Evolutionary conservation across 176 grass and related monocot species (phyloP).

Genomic region (Olyra latifolia): DNA sequence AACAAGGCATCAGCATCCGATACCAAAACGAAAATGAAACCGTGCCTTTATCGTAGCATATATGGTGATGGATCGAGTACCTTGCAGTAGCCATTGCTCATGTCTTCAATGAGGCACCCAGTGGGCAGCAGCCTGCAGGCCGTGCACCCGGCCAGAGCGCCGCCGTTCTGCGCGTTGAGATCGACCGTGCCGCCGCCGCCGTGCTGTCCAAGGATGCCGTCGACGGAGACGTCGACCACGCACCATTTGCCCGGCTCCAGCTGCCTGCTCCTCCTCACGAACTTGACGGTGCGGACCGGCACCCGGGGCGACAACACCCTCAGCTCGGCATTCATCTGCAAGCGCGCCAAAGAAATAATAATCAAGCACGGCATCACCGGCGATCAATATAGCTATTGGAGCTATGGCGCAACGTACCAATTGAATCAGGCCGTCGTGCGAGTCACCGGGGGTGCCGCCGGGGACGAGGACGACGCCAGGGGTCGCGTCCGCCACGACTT

Average conservation of each 20-base stretch:
- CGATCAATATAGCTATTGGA: not conserved
- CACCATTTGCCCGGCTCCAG: constrained; percentile 26
- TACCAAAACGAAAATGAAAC: not conserved
- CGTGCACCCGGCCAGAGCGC: not conserved
- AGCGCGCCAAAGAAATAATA: not conserved
- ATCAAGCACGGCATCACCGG: not conserved
- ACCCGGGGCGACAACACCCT: constrained; percentile 49
- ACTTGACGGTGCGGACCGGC: constrained; percentile 36
- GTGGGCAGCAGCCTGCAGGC: constrained; percentile 35
- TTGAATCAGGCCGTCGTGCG: not conserved
- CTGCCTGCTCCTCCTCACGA: constrained; percentile 49
- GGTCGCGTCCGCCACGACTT: not conserved
- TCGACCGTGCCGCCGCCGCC: not conserved
- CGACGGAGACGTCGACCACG: constrained; percentile 64
- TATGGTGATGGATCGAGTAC: not conserved
- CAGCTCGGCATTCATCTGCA: constrained; percentile 63
- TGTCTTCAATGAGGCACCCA: constrained; percentile 41
- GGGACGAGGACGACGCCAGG: not conserved
- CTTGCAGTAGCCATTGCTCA: constrained; percentile 32
- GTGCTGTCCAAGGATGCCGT: not conserved
- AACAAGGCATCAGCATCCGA: not conserved
- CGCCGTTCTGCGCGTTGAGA: not conserved
- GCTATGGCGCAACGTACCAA: not conserved
- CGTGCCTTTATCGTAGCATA: not conserved
- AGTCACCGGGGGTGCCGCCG: not conserved